Base-by-base conservation (phyloP, 2,329 filamentous ascomycete genomes). In the Neodidymelliopsis sp. region DNA sequence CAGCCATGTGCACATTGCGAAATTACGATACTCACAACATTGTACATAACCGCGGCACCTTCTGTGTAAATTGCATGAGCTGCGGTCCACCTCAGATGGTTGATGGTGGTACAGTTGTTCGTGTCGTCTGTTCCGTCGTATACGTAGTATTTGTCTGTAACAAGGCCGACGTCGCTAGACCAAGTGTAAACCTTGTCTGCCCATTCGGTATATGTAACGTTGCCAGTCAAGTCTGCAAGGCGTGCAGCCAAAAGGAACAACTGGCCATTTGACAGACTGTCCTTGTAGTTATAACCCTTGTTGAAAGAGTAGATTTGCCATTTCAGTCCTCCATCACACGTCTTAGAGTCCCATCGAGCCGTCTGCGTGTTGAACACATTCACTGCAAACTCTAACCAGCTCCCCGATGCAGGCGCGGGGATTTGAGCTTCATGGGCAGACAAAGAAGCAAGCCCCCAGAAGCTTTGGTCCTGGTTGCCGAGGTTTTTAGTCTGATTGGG, bases 221-320 rank as follows among this genome's bases (percentile, higher is more conserved):
- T 86, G 6, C 82, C 83, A 0, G 86, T 89, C 38, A 82, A 82
- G 28, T 85, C 81, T 4, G 86, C 87, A 11, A 93, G 78, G 8
- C 89, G 85, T 0, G 90, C 87, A 3, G 88, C 85, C 19, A 95
- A 79, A 66, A 92, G 86, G 72, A 95, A 91, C 70, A 95, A 85
- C 10, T 85, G 85, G 23, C 88, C 88, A 66, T 91, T 93, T 48
- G 85, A 84, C 56, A 89, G 79, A 9, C 83, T 80, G 73, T 91
- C 90, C 72, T 91, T 93, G 79, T 94, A 93, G 60, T 83, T 79
- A 65, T 90, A 85, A 10, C 90, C 90, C 51, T 84, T 85, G 66
- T 94, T 91, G 61, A 81, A 83, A 2, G 79, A 71, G 67, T 85
- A 91, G 57, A 95, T 90, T 74, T 94, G 89, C 88, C 88, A 91